These are phyloP conservation scores for Claviceps sp. DNA, from an alignment of 2,329 filamentous ascomycete species.

Conservation along the genomic window DNA sequence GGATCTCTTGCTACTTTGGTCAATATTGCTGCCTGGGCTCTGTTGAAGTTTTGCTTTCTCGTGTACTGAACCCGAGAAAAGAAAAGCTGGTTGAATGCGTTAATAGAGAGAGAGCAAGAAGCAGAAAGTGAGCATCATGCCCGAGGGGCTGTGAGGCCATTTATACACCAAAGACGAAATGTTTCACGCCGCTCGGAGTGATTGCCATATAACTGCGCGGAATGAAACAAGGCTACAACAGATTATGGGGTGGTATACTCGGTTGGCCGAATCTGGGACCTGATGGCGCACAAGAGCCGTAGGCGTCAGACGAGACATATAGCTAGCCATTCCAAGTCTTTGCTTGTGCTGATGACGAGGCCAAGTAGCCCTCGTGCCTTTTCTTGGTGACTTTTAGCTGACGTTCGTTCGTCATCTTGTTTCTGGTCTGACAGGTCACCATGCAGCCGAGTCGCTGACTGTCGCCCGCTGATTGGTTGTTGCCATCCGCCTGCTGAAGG, in stretches of 20 bases:
- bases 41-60: not conserved
- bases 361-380: not conserved
- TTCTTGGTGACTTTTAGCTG: too few relatives aligned
- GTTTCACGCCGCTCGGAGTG: not conserved
- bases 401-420: too few relatives aligned
- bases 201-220: not conserved
- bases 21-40: not conserved
- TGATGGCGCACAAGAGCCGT: not conserved
- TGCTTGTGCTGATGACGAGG: not conserved
- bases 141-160: not conserved
- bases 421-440: too few relatives aligned
- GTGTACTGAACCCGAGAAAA: too few relatives aligned
- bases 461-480: too few relatives aligned
- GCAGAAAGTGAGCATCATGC: not conserved
- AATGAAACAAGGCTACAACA: not conserved
- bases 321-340: not conserved
- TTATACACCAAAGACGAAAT: not conserved
- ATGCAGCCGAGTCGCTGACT: too few relatives aligned
- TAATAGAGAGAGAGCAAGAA: not conserved
- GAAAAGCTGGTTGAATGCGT: not conserved
- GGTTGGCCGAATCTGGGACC: not conserved
- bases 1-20: not conserved
- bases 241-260: not conserved
- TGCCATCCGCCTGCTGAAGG: too few relatives aligned
- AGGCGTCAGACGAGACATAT: too few relatives aligned